phyloP scores from a whole-genome alignment of 2,329 filamentous ascomycete genomes.

The Pseudocercospora musae region DNA sequence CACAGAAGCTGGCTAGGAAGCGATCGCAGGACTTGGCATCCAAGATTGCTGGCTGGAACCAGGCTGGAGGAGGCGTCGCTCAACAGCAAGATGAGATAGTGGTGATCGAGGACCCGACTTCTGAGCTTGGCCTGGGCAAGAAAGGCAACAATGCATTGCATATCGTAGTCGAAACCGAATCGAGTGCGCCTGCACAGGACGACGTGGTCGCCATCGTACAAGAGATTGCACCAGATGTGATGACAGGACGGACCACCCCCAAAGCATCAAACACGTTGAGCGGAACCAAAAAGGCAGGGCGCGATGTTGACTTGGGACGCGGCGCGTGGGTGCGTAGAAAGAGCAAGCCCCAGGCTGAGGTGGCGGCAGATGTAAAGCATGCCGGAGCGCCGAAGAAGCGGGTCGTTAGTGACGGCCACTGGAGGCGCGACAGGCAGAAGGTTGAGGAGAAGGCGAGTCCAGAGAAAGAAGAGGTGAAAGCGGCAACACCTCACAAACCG shows the following conservation, averaged over 20 bases:
- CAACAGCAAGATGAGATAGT: slow-evolving; percentile 28
- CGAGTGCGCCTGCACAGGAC: slow-evolving; percentile 8
- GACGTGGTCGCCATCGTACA: slow-evolving; percentile 16
- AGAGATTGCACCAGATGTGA: background rate
- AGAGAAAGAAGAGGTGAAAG: slow-evolving; percentile 25
- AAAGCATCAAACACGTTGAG: slow-evolving; percentile 5
- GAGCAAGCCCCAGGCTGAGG: slow-evolving; percentile 37
- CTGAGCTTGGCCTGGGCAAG: background rate
- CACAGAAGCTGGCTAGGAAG: slow-evolving; percentile 26
- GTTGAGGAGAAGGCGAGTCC: slow-evolving; percentile 25
- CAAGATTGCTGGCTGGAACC: slow-evolving; percentile 36
- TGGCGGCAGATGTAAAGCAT: slow-evolving; percentile 46
- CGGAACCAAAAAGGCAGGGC: slow-evolving; percentile 20
- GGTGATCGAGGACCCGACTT: slow-evolving; percentile 19
- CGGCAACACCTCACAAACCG: slow-evolving; percentile 30
- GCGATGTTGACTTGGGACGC: slow-evolving; percentile 33
- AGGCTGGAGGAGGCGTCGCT: slow-evolving; percentile 28
- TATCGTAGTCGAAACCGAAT: slow-evolving; percentile 23
- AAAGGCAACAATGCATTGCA: slow-evolving; percentile 13
- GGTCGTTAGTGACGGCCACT: slow-evolving; percentile 90
- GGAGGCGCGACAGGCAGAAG: slow-evolving; percentile 46
- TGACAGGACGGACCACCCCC: slow-evolving; percentile 6
- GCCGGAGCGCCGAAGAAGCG: slow-evolving; percentile 77
- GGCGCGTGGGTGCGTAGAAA: slow-evolving; percentile 38
- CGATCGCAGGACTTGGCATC: slow-evolving; percentile 34